phyloP scores from a whole-genome alignment of 768 basidiomycete species.

The Pleurotus pulmonarius region DNA sequence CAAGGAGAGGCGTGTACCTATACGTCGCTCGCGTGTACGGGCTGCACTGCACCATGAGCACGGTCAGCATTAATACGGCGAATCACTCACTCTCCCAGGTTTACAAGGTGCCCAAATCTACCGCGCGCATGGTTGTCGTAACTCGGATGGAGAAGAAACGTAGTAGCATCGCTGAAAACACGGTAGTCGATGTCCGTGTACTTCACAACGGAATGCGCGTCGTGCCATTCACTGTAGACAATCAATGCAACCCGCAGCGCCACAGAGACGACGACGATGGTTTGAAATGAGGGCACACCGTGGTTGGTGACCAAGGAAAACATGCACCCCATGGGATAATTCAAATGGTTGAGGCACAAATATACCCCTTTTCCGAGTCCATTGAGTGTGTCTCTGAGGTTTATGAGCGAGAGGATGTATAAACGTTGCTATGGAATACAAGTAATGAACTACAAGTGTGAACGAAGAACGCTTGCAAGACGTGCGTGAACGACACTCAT shows the following conservation, averaged over 20 bases:
- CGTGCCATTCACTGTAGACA: slow-evolving; percentile 88
- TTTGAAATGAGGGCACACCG: slow-evolving; percentile 39
- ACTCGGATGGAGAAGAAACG: slow-evolving; percentile 55
- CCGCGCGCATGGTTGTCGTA: slow-evolving; percentile 59
- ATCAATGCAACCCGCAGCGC: slow-evolving; percentile 69
- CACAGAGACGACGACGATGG: slow-evolving; percentile 49
- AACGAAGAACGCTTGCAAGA: not conserved
- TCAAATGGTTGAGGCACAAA: no score
- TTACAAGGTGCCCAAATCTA: slow-evolving; percentile 30
- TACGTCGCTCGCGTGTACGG: slow-evolving; percentile 93
- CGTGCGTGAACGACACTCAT: slow-evolving; percentile 33
- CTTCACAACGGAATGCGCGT: slow-evolving; percentile 76
- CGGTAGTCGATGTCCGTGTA: slow-evolving; percentile 99
- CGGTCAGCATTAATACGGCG: slow-evolving; percentile 8
- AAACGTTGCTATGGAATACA: slow-evolving; percentile 6
- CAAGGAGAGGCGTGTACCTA: slow-evolving; percentile 93
- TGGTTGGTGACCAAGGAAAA: not conserved
- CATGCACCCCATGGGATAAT: not conserved
- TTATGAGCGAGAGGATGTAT: slow-evolving; percentile 12
- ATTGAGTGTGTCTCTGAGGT: no score
- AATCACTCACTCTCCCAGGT: slow-evolving; percentile 72
- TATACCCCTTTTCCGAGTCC: no score
- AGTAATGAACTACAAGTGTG: not conserved
- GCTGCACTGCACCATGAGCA: slow-evolving; percentile 33
- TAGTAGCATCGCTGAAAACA: slow-evolving; percentile 91